Evolutionary conservation across 805 yeast genomes (phyloP).

Genomic region (Monosporozyma siamensis): DNA sequence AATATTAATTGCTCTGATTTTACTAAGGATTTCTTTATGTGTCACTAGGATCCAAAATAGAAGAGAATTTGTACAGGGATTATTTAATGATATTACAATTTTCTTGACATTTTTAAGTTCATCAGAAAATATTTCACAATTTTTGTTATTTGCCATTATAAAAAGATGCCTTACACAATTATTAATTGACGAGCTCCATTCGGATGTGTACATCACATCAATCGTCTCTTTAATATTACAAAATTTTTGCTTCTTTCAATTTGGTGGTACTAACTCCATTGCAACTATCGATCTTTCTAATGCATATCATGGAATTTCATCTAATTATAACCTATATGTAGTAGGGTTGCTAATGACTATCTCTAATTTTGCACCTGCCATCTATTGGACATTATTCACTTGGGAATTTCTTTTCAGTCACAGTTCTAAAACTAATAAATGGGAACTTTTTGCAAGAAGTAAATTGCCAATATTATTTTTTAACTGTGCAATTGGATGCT

Average conservation of each 20-base stretch:
- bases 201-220: constrained; percentile 9
- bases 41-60: constrained; percentile 23
- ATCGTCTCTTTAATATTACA: constrained; percentile 43
- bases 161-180: constrained; percentile 8
- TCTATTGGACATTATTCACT: constrained; percentile 57
- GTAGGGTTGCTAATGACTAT: constrained; percentile 75
- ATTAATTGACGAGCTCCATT: constrained; percentile 6
- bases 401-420: constrained; percentile 21
- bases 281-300: constrained; percentile 86
- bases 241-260: constrained; percentile 70
- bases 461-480: constrained; percentile 35
- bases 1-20: constrained; percentile 8
- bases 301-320: constrained; percentile 78
- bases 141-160: constrained; percentile 31
- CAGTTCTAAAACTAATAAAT: constrained; percentile 5
- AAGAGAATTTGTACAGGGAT: constrained; percentile 7
- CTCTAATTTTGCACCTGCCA: constrained; percentile 79
- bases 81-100: constrained; percentile 27
- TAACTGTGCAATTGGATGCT: constrained; percentile 50
- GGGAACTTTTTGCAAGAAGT: constrained; percentile 11
- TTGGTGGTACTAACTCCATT: constrained; percentile 86
- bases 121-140: constrained; percentile 41
- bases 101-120: constrained; percentile 44
- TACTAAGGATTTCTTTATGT: constrained; percentile 23
- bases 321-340: constrained; percentile 50